Base-by-base conservation (phyloP, 768 basidiomycete genomes). In the Boletus tylopilopsis region DNA sequence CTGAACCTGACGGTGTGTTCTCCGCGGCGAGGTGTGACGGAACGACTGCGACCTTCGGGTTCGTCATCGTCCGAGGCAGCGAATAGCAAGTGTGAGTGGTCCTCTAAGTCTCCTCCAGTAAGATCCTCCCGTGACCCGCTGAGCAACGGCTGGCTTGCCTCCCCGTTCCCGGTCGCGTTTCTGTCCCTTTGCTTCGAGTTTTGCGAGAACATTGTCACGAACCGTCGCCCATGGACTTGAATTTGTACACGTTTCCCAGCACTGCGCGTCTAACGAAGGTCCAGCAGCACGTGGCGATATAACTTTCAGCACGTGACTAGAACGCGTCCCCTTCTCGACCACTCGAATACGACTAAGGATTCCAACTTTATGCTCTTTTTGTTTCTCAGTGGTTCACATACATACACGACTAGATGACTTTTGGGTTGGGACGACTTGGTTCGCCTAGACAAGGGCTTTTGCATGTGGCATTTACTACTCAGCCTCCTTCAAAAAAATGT, bases 101-200 rank as follows among this genome's bases (percentile, higher is more conserved):
- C 58, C 21, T 58, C 51, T 15, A 38, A 41, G 46, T 66, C 61
- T 21, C 63, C 57, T 30, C 33, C 65, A n/a, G 66, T 57, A 42
- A 73, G 55, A 56, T 74, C 67, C 25, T 79, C 76, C 34, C 65
- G 69, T 33, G 76, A 73, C 49, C 57, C 62, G 35, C 68, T 68
- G 32, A 89, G 79, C 30, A 90, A 71, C 6, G 87, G 87, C 57
- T 80, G 77, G 35, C 71, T 71, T 44, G 73, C 77, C 54, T 83
- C 83, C 12, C 56, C 63, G 22, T 62, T 56, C 8, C 27, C 49
- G 36, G 55, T 29, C 15, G 61, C 42, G 42, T 45, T 55, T 50
- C 66, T 54, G 35, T 67, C 66, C 52, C 61, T 68, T 47, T 55
- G 55, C 57, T 55, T 68, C 16, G 64, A 53, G 42, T 45, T 55